Conservation (phyloP, 2,329 filamentous ascomycete species). For the Emergomyces orientalis region DNA sequence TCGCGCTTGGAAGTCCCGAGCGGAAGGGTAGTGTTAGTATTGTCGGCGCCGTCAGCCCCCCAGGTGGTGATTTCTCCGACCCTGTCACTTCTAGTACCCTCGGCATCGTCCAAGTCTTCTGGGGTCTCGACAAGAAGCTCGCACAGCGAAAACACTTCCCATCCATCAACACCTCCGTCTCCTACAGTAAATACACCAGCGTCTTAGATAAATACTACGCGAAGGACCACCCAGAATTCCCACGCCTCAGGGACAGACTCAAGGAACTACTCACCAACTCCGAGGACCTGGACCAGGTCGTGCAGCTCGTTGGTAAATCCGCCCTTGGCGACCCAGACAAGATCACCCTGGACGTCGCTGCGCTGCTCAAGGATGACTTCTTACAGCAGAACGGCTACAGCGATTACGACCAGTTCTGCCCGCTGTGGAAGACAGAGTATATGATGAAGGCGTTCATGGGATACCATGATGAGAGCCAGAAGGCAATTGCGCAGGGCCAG, state of each 20-base stretch:
- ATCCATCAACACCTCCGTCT: conserved; percentile 88
- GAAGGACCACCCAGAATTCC: conserved; percentile 89
- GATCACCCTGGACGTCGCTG: conserved; percentile 90
- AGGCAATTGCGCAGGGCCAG: conserved; percentile 83
- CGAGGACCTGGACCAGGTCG: conserved; percentile 95
- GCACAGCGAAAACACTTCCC: conserved; percentile 99
- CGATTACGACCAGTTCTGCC: conserved; percentile 98
- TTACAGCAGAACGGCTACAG: conserved; percentile 98
- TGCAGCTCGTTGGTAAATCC: conserved; percentile 96
- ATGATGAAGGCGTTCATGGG: conserved; percentile 99
- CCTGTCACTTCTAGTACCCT: conserved; percentile 90
- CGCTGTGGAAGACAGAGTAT: conserved; percentile 99
- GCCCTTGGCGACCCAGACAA: conserved; percentile 94
- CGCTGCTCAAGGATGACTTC: conserved; percentile 95
- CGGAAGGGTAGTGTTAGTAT: conserved; percentile 91
- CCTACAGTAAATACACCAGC: conserved; percentile 92
- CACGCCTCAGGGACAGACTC: conserved; percentile 82
- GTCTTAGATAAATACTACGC: conserved; percentile 89
- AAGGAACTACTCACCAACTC: conserved; percentile 89
- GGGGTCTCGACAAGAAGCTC: conserved; percentile 99
- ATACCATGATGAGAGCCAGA: conserved; percentile 95
- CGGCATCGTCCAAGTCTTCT: conserved; percentile 98
- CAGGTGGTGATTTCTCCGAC: conserved; percentile 98
- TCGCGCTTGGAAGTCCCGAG: conserved; percentile 77
- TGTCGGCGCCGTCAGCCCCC: conserved; percentile 92